Base-by-base conservation (phyloP, 1,284 basidiomycete genomes). In the Microbotryomycetes sp. region DNA sequence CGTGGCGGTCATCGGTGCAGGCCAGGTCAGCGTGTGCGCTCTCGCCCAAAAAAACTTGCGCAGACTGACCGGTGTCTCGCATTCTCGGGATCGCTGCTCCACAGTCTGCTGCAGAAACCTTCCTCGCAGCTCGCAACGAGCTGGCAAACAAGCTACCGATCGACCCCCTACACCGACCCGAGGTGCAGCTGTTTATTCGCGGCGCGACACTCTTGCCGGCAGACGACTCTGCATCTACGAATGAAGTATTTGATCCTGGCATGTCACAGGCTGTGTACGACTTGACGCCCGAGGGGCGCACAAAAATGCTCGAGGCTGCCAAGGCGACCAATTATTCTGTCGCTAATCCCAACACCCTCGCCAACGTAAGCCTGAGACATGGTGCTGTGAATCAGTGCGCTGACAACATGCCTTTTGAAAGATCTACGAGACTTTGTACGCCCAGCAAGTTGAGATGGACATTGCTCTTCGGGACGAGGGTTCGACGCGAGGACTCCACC, bases 181-280 rank as follows among this genome's bases (percentile, higher is more conserved):
- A 80, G 57, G 68, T 84, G 50, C 79, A 83, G 55, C 77, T 84
- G 72, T 77, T 84, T 62, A 79, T 83, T 62, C 79, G 81, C 16
- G 79, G 79, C 67, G 81, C 81, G 13, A 78, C 80, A 0, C 70
- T 83, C 46, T 81, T 80, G 57, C 81, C 81, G 15, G 81, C 81
- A 52, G 82, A 84, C 60, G 81, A 83, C 64, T 79, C 79, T 2
- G 81, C 81, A 0, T 84, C 83, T 65, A 77, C 81, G 16, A 84
- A 84, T 58, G 81, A 82, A 67, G 80, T 83, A 7, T 84, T 83
- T 63, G 81, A 82, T 70, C 82, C 83, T 29, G 75, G 74, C 24
- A 72, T 81, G 80, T 71, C 68, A 77, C 75, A 59, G 31, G 59
- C 47, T 3, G 58, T 57, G 45, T 57, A 53, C 48, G 35, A 27